Evolutionary conservation across 2,329 filamentous ascomycete genomes (phyloP).

Genomic region (Cyphellophora attinorum): DNA sequence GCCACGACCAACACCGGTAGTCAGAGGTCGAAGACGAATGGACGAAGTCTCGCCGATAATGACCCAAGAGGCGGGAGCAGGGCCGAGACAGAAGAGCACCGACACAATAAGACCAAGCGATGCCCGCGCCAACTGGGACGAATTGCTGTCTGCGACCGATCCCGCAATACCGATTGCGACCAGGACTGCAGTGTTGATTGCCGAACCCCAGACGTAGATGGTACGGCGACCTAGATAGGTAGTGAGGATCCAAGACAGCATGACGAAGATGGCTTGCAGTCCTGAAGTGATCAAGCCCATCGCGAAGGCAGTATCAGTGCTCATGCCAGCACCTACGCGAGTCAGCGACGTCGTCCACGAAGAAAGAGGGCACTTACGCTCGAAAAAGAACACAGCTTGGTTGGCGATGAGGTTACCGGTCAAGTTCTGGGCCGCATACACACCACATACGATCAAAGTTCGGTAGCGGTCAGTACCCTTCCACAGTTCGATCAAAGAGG

Average conservation of each 20-base stretch:
- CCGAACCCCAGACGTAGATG: slow-evolving; percentile 54
- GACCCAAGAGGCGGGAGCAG: slow-evolving; percentile 56
- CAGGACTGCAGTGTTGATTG: slow-evolving; percentile 45
- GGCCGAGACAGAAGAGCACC: slow-evolving; percentile 53
- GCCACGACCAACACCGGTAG: slow-evolving; percentile 54
- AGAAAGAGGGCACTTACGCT: slow-evolving; percentile 18
- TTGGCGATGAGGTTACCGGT: slow-evolving; percentile 55
- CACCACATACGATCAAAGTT: slow-evolving; percentile 23
- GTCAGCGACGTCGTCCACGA: slow-evolving; percentile 22
- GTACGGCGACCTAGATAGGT: slow-evolving; percentile 54
- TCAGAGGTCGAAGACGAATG: slow-evolving; percentile 55
- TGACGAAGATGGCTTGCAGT: slow-evolving; percentile 53
- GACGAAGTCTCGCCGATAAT: slow-evolving; percentile 60
- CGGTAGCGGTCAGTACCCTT: slow-evolving; percentile 24
- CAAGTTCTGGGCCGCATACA: slow-evolving; percentile 34
- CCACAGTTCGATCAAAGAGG: slow-evolving; percentile 22
- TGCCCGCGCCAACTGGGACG: slow-evolving; percentile 47
- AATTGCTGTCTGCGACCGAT: slow-evolving; percentile 34
- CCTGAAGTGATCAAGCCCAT: slow-evolving; percentile 56
- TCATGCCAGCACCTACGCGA: slow-evolving; percentile 51
- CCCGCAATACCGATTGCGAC: slow-evolving; percentile 51
- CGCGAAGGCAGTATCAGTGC: slow-evolving; percentile 45
- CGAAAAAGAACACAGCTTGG: slow-evolving; percentile 54
- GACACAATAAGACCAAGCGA: slow-evolving; percentile 56
- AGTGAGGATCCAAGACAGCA: slow-evolving; percentile 59